Base-by-base conservation (phyloP, 163 green algal genomes). In the Chloromonas sp. region DNA sequence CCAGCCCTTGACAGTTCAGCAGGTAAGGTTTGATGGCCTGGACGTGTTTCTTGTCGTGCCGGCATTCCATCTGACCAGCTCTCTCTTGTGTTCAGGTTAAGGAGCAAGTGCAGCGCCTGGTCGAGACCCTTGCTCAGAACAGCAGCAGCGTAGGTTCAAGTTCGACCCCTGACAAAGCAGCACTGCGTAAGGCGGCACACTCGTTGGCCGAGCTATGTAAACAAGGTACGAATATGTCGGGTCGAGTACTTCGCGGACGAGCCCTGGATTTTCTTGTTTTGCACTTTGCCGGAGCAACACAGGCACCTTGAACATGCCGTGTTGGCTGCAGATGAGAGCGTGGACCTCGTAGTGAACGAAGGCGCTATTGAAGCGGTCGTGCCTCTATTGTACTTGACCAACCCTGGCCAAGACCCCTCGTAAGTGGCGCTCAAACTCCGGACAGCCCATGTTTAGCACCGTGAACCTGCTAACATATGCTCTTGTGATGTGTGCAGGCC, bases 321-420 rank as follows among this genome's bases (percentile, higher is more conserved):
- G 3, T 60, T 61, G 11, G 57, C 3, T 80, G 71, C 90, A 97
- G 95, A 98, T 88, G 93, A 96, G 14, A 92, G 92, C 80, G 89
- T 98, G 13, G 95, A 98, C 71, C 81, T 86, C 5, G 89, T 96
- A 11, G 93, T 97, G 11, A 81, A 82, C 1, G 89, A 91, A 78
- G 95, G 93, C 0, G 93, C 89, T 1, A 92, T 98, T 11, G 87
- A 89, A 5, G 92, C 87, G 0, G 91, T 97, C 1, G 94, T 97
- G 15, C 93, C 94, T 0, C 89, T 98, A 80, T 88, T 98, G 3
- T 87, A 84, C 61, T 60, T 82, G 2, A 14, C 83, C 78, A 60
- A 59, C 1, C 3, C 15, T 59, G 76, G 83, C 2, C 60, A 58
- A 11, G 2, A 36, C 1, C 58, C 58, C n/a, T 71, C 2, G 79